phyloP scores from a whole-genome alignment of 352 stramenopile genomes.

The Thalassiosira hispida region DNA sequence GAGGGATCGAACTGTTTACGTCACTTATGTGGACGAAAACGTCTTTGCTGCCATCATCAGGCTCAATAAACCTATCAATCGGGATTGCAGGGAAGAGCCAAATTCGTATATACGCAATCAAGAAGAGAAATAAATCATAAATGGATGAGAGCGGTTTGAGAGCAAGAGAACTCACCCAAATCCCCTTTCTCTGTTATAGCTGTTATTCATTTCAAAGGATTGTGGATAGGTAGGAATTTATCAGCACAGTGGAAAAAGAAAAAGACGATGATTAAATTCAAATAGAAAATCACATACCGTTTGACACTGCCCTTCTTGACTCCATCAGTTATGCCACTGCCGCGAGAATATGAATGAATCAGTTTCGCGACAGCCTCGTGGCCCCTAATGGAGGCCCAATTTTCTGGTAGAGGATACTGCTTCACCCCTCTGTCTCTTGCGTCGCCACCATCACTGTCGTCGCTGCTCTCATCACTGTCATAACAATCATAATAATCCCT shows the following conservation, averaged over 20 bases:
- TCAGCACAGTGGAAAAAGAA: slow-evolving; percentile 13
- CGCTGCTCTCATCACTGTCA: slow-evolving; percentile 7
- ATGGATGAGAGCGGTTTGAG: not conserved
- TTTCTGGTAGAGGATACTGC: slow-evolving; percentile 17
- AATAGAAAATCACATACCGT: not conserved
- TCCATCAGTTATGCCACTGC: slow-evolving; percentile 14
- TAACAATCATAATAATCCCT: slow-evolving; percentile 7
- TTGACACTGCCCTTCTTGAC: slow-evolving; percentile 10
- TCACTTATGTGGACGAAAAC: slow-evolving; percentile 10
- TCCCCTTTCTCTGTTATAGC: slow-evolving; percentile 12
- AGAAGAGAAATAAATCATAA: not conserved
- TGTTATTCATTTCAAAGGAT: not conserved
- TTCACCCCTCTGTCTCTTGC: slow-evolving; percentile 26
- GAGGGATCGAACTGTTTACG: not conserved
- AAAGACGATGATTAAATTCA: not conserved
- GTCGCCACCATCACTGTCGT: not conserved
- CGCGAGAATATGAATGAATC: not conserved
- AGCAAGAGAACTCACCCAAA: slow-evolving; percentile 11
- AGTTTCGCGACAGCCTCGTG: slow-evolving; percentile 15
- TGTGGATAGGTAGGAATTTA: not conserved
- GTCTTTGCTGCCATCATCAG: slow-evolving; percentile 20
- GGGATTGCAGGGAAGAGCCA: slow-evolving; percentile 1
- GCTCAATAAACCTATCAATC: slow-evolving; percentile 2
- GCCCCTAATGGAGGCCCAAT: slow-evolving; percentile 26
- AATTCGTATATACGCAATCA: no score